Evolutionary conservation across 2,329 filamentous ascomycete species (phyloP).

Genomic region (Erysiphe pulchra): DNA sequence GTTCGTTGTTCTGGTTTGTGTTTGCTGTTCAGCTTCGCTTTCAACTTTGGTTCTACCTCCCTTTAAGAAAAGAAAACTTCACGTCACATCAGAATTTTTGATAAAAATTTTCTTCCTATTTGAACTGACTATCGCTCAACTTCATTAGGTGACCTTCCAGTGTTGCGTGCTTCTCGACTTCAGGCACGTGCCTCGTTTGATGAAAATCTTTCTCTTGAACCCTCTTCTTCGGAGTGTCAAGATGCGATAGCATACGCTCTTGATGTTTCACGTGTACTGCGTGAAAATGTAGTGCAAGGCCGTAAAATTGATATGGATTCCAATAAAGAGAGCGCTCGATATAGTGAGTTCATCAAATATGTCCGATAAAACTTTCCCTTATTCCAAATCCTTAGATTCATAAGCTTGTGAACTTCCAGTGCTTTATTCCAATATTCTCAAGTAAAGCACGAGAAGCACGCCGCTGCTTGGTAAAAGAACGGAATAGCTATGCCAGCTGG

Average conservation of each 20-base stretch:
- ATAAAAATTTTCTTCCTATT: background rate
- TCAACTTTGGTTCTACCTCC: background rate
- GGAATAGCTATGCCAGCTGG: no score
- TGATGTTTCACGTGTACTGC: constrained; percentile 55
- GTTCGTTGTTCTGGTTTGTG: constrained; percentile 17
- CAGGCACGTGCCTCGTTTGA: constrained; percentile 56
- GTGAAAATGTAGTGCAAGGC: constrained; percentile 76
- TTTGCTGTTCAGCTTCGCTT: background rate
- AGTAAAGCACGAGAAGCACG: no score
- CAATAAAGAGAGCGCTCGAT: constrained; percentile 18
- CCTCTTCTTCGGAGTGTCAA: constrained; percentile 29
- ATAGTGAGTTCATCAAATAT: constrained; percentile 24
- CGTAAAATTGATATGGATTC: constrained; percentile 19
- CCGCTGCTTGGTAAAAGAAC: no score
- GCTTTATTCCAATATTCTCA: no score
- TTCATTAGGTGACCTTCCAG: constrained; percentile 36
- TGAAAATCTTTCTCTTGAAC: constrained; percentile 31
- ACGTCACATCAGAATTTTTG: background rate
- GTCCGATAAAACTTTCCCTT: no score
- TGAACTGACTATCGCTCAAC: background rate
- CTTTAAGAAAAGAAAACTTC: background rate
- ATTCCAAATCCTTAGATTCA: no score
- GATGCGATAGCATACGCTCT: constrained; percentile 53
- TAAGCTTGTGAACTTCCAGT: no score
- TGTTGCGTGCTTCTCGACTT: constrained; percentile 42